A percentile compares a stretch with the other conserved stretches of the same genome.
Evolutionary conservation across 2,329 filamentous ascomycete species (phyloP).

Genomic region (Verticillium nubilum): DNA sequence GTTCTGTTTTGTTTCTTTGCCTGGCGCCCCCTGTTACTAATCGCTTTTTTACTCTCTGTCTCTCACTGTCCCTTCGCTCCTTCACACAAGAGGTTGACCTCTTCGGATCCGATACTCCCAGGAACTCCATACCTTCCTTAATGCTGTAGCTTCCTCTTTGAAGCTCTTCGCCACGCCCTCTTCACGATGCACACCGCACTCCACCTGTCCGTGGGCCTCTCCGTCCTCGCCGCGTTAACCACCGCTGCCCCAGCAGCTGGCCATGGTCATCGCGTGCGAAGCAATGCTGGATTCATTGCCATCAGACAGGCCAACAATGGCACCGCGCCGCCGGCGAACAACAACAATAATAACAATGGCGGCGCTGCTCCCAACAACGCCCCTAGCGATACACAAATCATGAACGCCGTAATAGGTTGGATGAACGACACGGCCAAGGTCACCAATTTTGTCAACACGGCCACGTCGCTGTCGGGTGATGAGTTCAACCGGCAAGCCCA

Average conservation of each 20-base stretch:
- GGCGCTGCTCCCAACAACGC: neutral
- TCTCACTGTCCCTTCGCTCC: neutral
- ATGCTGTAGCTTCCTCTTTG: neutral
- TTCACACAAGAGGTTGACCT: neutral
- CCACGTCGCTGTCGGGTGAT: constrained; percentile 12
- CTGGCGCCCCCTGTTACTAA: neutral
- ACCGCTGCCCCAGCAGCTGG: neutral
- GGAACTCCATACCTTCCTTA: neutral
- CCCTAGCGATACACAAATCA: constrained; percentile 11
- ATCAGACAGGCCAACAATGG: neutral
- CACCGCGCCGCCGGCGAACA: neutral
- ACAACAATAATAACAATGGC: constrained; percentile 2
- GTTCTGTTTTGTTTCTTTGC: neutral
- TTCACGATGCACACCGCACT: neutral
- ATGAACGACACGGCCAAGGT: constrained; percentile 15
- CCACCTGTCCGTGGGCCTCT: constrained; percentile 1
- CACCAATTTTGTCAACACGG: constrained; percentile 14
- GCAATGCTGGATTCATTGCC: neutral
- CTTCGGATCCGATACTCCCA: neutral
- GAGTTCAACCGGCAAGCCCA: constrained; percentile 15
- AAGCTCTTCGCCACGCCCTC: neutral
- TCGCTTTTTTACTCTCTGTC: neutral
- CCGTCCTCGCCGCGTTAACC: neutral
- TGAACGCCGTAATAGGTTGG: constrained; percentile 15
- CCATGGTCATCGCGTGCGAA: neutral